Evolutionary conservation across 1,284 basidiomycete genomes (phyloP).

Genomic region (Trichosporon faecale): DNA sequence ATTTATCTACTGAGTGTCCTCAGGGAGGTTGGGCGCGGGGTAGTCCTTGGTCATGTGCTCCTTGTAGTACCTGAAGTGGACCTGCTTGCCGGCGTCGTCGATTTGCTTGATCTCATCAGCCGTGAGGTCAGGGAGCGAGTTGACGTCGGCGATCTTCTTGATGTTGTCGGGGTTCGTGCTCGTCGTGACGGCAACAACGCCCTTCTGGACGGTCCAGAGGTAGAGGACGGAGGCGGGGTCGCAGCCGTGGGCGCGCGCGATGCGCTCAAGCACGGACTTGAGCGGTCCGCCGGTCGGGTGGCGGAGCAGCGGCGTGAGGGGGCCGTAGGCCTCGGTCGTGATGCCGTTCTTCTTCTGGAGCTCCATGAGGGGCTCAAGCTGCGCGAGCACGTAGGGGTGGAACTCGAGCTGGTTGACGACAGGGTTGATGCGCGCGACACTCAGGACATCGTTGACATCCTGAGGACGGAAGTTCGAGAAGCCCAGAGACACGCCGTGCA

Average conservation of each 20-base stretch:
- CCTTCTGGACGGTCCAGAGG: constrained; percentile 63
- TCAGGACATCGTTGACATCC: constrained; percentile 41
- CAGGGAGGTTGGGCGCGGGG: constrained; percentile 44
- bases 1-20: constrained; percentile 15
- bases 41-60: constrained; percentile 48
- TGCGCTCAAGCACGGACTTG: constrained; percentile 56
- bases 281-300: constrained; percentile 58
- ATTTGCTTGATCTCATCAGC: constrained; percentile 63
- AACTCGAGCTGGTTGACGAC: constrained; percentile 72
- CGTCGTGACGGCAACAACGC: constrained; percentile 64
- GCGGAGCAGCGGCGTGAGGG: constrained; percentile 59
- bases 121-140: constrained; percentile 61
- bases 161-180: constrained; percentile 63
- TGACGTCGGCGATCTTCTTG: constrained; percentile 60
- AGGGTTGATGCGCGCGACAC: constrained; percentile 60
- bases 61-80: constrained; percentile 57
- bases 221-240: constrained; percentile 60
- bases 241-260: constrained; percentile 53
- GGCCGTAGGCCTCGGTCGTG: constrained; percentile 62
- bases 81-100: constrained; percentile 60
- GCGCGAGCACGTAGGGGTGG: constrained; percentile 69
- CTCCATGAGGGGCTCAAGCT: constrained; percentile 59
- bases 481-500: constrained; percentile 57
- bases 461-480: constrained; percentile 47
- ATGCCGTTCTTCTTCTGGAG: constrained; percentile 63